Percentiles rank a stretch among this genome's conserved stretches.
These are phyloP conservation scores for Vitis amurensis DNA, from an alignment of 164 flowering plant species.

Conservation along the genomic window DNA sequence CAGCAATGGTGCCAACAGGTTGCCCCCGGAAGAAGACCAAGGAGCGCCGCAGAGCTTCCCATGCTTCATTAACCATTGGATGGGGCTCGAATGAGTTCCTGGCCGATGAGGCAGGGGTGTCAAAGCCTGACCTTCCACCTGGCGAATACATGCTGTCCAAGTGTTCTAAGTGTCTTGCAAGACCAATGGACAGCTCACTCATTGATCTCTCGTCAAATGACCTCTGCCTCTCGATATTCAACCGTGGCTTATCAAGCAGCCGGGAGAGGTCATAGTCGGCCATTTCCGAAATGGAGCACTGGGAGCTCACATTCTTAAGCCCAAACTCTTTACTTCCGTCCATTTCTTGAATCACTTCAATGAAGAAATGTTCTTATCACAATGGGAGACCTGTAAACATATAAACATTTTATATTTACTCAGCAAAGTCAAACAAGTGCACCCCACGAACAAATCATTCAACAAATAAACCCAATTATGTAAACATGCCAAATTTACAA, in stretches of 20 bases:
- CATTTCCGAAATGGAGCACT: conserved; percentile 50
- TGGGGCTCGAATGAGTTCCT: conserved; percentile 47
- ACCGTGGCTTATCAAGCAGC: conserved; percentile 45
- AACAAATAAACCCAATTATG: no score
- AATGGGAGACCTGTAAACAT: not conserved
- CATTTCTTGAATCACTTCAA: conserved; percentile 14
- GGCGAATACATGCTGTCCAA: conserved; percentile 38
- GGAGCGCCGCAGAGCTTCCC: conserved; percentile 69
- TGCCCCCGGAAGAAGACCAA: conserved; percentile 57
- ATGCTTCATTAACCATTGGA: conserved; percentile 67
- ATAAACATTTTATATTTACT: not conserved
- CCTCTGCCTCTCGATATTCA: conserved; percentile 51
- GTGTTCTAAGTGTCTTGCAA: conserved; percentile 34
- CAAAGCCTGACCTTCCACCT: conserved; percentile 41
- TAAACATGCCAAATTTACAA: no score
- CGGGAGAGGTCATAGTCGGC: conserved; percentile 54
- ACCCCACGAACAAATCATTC: no score
- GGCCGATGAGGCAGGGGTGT: conserved; percentile 48
- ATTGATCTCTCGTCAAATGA: conserved; percentile 65
- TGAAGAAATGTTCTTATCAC: not conserved
- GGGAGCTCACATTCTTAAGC: conserved; percentile 31
- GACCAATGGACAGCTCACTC: conserved; percentile 47
- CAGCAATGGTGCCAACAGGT: conserved; percentile 78
- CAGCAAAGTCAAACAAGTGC: not conserved
- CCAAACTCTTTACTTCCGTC: conserved; percentile 20